Percentiles rank a stretch among this genome's conserved stretches.
Evolutionary conservation across 192 early-diverging fungal species (phyloP).

Genomic region (Geranomyces variabilis): DNA sequence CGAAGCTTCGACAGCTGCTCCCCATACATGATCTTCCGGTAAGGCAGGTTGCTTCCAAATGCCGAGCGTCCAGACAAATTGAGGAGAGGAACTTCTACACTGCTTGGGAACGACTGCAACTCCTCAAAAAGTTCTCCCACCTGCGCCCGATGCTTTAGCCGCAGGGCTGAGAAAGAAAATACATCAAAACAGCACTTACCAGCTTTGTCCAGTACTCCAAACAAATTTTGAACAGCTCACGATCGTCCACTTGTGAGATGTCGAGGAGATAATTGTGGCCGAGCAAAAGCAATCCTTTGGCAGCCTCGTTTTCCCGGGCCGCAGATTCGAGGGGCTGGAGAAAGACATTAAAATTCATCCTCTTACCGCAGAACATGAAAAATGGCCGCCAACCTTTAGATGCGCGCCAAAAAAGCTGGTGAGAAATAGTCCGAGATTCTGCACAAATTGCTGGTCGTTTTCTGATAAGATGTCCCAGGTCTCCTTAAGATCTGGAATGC

Average conservation of each 20-base stretch:
- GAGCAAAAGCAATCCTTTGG: conserved; percentile 47
- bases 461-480: conserved; percentile 83
- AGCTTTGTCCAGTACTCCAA: conserved; percentile 97
- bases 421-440: conserved; percentile 92
- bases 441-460: conserved; percentile 94
- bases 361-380: not conserved
- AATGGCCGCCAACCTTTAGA: conserved; percentile 64
- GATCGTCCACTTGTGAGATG: conserved; percentile 90
- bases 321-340: conserved; percentile 40
- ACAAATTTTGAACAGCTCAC: conserved; percentile 97
- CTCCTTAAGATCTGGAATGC: conserved; percentile 4
- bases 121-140: conserved; percentile 90
- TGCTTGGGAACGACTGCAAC: conserved; percentile 58
- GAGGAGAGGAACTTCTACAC: conserved; percentile 58
- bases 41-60: conserved; percentile 19
- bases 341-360: not conserved
- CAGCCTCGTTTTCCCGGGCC: conserved; percentile 15
- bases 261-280: conserved; percentile 91
- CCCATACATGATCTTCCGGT: conserved; percentile 84
- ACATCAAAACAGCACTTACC: conserved; percentile 43
- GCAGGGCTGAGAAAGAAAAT: not conserved
- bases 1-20: conserved; percentile 84
- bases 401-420: conserved; percentile 85
- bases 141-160: conserved; percentile 31
- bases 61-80: conserved; percentile 57